A percentile compares a stretch with the other conserved stretches of the same genome.
Conservation (phyloP, 2,329 filamentous ascomycete species). For the Bipolaris gigantea region DNA sequence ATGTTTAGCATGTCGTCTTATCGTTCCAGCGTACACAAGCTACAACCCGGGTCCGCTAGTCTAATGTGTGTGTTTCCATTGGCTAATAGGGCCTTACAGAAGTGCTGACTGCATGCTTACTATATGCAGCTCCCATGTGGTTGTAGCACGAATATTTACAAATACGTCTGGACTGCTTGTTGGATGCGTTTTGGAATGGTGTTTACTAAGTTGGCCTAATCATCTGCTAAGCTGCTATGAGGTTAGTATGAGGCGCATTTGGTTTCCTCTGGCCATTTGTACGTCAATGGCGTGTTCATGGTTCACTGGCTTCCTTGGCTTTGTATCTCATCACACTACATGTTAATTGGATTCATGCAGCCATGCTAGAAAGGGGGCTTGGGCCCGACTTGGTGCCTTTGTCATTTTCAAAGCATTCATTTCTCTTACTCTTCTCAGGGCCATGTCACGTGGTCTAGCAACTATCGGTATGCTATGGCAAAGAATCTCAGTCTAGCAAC, state of each 20-base stretch:
- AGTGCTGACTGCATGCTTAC: constrained; percentile 30
- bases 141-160: background rate
- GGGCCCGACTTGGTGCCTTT: background rate
- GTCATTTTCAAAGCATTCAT: background rate
- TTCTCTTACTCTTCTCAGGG: background rate
- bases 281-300: background rate
- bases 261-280: background rate
- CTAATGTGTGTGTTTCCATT: constrained; percentile 18
- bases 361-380: too few species aligned
- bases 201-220: constrained; percentile 1
- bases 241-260: background rate
- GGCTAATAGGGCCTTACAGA: background rate
- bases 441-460: too few species aligned
- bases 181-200: background rate
- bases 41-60: constrained; percentile 8
- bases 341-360: background rate
- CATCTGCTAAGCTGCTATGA: background rate
- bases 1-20: background rate
- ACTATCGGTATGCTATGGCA: too few species aligned
- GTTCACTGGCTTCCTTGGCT: background rate
- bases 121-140: constrained; percentile 1
- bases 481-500: too few species aligned
- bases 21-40: background rate
- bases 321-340: background rate
- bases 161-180: background rate